Evolutionary conservation across 768 basidiomycete species (phyloP), one percentile per base, ranked within the genome.

Genomic region (Dacryopinax spathularia): DNA sequence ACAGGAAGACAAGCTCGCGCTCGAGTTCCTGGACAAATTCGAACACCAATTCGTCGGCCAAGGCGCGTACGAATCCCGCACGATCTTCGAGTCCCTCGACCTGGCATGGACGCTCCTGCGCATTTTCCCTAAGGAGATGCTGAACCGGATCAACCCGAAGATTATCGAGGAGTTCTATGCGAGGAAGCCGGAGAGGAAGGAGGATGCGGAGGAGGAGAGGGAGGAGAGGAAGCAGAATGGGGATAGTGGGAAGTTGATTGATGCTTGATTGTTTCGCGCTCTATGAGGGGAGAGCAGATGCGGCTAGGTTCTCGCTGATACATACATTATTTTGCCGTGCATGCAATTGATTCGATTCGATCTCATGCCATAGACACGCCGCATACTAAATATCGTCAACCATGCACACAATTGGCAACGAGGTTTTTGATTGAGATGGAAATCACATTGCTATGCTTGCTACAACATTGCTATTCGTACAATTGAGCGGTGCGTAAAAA

Each of bases 1-100:
- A 43, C 77, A 84, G 0, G 96, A 98, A 75, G 96, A 99, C 75
- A 97, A 96, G 77, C 82, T 96, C 36, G 94, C 95, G 9, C 78
- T 99, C 60, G 94, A 98, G 75, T 99, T 99, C 81, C 77, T 99
- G 68, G 92, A 95, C 72, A 91, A 95, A 75, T 99, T 99, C 75
- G 96, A 99, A 77, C 87, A 85, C 62, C 87, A 94, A 70, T 99
- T 98, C 75, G 96, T 99, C 41, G 90, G 89, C 34, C 96, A 99
- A 83, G 91, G 92, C 63, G 82, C 90, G 31, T 95, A 95, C 75
- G 96, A 98, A 77, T 87, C 93, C 59, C 85, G 96, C 65, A 91
- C 90, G 61, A 88, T 99, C 76, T 96, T 96, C 73, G 95, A 99
- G 70, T 94, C 92, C 60, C 83, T 99, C 43, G 96, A 99, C 77